A percentile compares a stretch with the other conserved stretches of the same genome.
These are phyloP conservation scores for Aspergillus mulundensis DNA, from an alignment of 495 filamentous ascomycete genomes.

Conservation along the genomic window DNA sequence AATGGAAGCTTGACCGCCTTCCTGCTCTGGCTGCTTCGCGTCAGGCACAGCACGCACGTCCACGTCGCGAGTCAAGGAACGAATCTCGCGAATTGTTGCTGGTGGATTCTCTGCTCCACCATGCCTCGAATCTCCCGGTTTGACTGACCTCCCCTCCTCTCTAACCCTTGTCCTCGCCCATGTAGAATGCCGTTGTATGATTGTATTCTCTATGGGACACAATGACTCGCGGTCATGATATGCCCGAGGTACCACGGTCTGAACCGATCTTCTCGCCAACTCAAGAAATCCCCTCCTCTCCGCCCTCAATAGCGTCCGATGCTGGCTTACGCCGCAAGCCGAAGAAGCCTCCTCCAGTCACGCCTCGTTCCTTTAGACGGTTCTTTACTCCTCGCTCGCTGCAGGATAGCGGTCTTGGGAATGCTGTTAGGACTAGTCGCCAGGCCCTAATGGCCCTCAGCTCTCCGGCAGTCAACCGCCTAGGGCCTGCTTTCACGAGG, in stretches of 20 bases:
- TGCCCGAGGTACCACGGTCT: slow-evolving; percentile 39
- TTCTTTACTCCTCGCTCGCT: slow-evolving; percentile 76
- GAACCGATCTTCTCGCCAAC: slow-evolving; percentile 37
- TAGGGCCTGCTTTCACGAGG: slow-evolving; percentile 43
- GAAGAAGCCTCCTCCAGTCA: slow-evolving; percentile 55
- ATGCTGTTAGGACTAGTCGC: slow-evolving; percentile 50
- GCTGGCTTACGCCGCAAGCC: slow-evolving; percentile 37
- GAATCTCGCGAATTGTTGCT: slow-evolving; percentile 2
- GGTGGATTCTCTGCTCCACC: slow-evolving; percentile 16
- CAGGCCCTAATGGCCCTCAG: slow-evolving; percentile 69
- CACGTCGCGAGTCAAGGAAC: background rate
- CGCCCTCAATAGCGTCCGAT: slow-evolving; percentile 45
- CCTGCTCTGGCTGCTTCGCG: slow-evolving; percentile 15
- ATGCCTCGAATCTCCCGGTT: slow-evolving; percentile 10
- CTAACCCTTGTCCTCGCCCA: slow-evolving; percentile 8
- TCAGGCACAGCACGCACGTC: slow-evolving; percentile 27
- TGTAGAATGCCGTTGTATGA: slow-evolving; percentile 24
- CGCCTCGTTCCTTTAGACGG: slow-evolving; percentile 67
- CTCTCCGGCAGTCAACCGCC: slow-evolving; percentile 57
- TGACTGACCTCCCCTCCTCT: slow-evolving; percentile 3
- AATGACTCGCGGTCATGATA: slow-evolving; percentile 36
- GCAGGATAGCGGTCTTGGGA: slow-evolving; percentile 38
- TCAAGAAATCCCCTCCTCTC: slow-evolving; percentile 43
- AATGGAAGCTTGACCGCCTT: slow-evolving; percentile 19
- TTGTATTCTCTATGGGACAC: slow-evolving; percentile 22